A percentile compares a stretch with the other conserved stretches of the same genome.
phyloP scores from a whole-genome alignment of 768 basidiomycete species.

The Mycena alexandri region DNA sequence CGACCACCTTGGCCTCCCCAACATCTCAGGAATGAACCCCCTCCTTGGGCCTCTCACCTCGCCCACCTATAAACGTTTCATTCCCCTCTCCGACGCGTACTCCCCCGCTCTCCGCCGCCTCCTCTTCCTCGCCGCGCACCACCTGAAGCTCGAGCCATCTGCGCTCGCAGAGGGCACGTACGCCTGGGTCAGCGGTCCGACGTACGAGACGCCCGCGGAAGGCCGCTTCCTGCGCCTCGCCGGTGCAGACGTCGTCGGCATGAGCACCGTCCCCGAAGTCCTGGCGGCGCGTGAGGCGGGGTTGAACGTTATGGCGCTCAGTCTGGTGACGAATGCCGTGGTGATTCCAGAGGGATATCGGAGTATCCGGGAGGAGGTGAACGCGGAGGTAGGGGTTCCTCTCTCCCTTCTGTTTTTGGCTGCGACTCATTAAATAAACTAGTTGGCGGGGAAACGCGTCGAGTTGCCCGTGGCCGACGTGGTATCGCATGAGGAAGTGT shows the following conservation, averaged over 20 bases:
- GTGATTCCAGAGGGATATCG: conserved; percentile 76
- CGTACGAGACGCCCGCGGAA: conserved; percentile 91
- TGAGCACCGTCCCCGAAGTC: conserved; percentile 94
- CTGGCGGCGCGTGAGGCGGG: conserved; percentile 83
- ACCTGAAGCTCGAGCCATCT: conserved; percentile 63
- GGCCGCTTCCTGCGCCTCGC: conserved; percentile 79
- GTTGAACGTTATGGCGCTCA: conserved; percentile 81
- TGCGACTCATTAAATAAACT: conserved; percentile 2
- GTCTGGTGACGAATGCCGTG: conserved; percentile 89
- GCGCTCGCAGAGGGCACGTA: conserved; percentile 87
- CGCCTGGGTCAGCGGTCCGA: conserved; percentile 92
- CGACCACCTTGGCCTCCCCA: conserved; percentile 88
- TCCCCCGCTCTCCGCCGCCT: conserved; percentile 77
- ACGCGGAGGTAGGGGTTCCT: conserved; percentile 71
- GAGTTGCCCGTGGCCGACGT: conserved; percentile 55
- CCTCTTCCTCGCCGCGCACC: conserved; percentile 78
- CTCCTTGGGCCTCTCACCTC: conserved; percentile 79
- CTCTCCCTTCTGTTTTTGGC: neutral
- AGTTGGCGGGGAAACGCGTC: conserved; percentile 74
- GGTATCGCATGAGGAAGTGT: conserved; percentile 86
- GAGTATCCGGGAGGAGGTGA: conserved; percentile 80
- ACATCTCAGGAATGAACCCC: conserved; percentile 81
- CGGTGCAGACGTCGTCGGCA: conserved; percentile 93
- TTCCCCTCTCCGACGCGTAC: conserved; percentile 89
- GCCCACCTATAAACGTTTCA: conserved; percentile 76